phyloP scores from a whole-genome alignment of 2,329 filamentous ascomycete species.

The Microdochium nivale region DNA sequence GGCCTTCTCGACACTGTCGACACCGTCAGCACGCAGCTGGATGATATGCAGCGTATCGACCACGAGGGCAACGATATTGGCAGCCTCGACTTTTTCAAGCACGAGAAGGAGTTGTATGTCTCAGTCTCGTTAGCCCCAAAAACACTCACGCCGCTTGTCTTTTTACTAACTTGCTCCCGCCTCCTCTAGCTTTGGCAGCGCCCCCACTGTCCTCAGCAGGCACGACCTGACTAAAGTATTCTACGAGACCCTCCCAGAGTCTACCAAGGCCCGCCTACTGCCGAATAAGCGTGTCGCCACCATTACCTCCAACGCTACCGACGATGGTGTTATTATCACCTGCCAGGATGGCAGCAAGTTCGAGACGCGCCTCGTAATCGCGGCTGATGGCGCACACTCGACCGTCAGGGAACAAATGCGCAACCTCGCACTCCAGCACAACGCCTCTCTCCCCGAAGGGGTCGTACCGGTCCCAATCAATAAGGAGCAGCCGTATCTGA shows the following conservation, averaged over 20 bases:
- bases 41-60: slow-evolving; percentile 13
- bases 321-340: slow-evolving; percentile 16
- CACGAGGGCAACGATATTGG: slow-evolving; percentile 15
- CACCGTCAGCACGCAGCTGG: slow-evolving; percentile 11
- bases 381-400: slow-evolving; percentile 34
- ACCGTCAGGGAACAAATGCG: slow-evolving; percentile 24
- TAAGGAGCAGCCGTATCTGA: slow-evolving; percentile 19
- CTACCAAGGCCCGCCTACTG: slow-evolving; percentile 16
- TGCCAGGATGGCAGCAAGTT: slow-evolving; percentile 23
- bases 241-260: slow-evolving; percentile 17
- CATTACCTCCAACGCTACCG: slow-evolving; percentile 7
- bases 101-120: slow-evolving; percentile 15
- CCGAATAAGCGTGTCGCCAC: slow-evolving; percentile 15
- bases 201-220: slow-evolving; percentile 21
- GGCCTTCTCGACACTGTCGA: slow-evolving; percentile 15
- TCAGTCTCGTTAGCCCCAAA: no score
- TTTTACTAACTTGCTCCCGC: no score
- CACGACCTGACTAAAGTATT: slow-evolving; percentile 23
- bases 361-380: slow-evolving; percentile 26
- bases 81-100: slow-evolving; percentile 11
- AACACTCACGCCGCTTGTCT: no score
- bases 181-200: slow-evolving; percentile 20
- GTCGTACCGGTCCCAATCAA: slow-evolving; percentile 8
- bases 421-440: slow-evolving; percentile 13
- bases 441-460: background rate